phyloP scores from a whole-genome alignment of 805 yeast species.

The Zygoascus ofunaensis region DNA sequence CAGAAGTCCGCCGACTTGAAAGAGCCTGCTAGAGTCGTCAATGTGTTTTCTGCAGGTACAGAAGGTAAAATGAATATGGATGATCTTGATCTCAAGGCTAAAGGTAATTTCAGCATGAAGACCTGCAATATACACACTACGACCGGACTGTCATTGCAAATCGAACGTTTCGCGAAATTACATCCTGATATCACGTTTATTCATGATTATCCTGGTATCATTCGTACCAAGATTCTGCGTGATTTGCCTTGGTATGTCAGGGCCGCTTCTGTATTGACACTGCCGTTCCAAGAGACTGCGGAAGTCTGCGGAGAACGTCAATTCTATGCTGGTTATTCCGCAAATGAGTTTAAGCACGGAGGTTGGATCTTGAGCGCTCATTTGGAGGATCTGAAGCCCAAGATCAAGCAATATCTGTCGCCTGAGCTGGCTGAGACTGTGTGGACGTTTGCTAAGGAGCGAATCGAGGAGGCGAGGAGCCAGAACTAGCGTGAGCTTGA shows the following conservation, averaged over 20 bases:
- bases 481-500: no score
- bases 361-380: constrained; percentile 13
- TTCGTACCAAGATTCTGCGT: not conserved
- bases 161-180: not conserved
- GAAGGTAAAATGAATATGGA: constrained; percentile 17
- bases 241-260: constrained; percentile 7
- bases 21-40: constrained; percentile 22
- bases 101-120: constrained; percentile 12
- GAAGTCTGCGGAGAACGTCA: constrained; percentile 1
- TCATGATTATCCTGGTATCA: constrained; percentile 4
- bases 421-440: constrained; percentile 19
- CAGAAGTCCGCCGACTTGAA: constrained; percentile 12
- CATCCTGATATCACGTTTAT: constrained; percentile 6
- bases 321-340: constrained; percentile 9
- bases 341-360: constrained; percentile 16
- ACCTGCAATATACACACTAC: constrained; percentile 11
- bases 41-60: constrained; percentile 21
- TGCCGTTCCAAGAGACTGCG: not conserved
- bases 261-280: not conserved
- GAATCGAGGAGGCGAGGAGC: constrained; percentile 5
- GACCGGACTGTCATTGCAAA: constrained; percentile 18
- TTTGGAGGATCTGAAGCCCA: constrained; percentile 7
- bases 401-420: constrained; percentile 10
- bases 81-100: constrained; percentile 22
- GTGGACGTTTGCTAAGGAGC: constrained; percentile 21